These are phyloP conservation scores for Salvia rosmarinus DNA, from an alignment of 257 asterid species.

Conservation along the genomic window DNA sequence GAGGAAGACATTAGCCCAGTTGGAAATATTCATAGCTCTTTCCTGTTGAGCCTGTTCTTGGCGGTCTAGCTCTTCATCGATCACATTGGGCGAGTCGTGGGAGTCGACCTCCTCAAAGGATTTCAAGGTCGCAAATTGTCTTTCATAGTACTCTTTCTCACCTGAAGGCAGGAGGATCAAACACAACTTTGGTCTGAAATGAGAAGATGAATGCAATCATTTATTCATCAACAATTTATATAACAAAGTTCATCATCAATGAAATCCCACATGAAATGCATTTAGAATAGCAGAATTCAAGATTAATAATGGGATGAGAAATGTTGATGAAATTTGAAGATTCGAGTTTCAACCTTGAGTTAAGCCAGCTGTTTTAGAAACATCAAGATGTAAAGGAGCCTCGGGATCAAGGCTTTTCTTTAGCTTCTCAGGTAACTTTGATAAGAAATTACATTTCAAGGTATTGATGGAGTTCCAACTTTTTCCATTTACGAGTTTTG, in stretches of 20 bases:
- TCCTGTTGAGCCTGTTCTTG: conserved; percentile 59
- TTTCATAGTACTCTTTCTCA: conserved; percentile 72
- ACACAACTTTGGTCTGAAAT: neutral
- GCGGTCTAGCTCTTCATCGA: conserved; percentile 53
- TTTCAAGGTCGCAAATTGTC: conserved; percentile 64
- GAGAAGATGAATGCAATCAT: neutral
- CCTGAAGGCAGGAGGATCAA: conserved; percentile 35
- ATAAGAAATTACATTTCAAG: conserved; percentile 59
- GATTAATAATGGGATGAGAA: too few relatives aligned
- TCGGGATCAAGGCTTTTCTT: conserved; percentile 60
- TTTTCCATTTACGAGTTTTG: conserved; percentile 5
- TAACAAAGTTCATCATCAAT: neutral
- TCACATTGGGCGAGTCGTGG: conserved; percentile 39
- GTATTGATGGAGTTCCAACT: conserved; percentile 36
- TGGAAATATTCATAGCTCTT: conserved; percentile 69
- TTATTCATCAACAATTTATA: neutral
- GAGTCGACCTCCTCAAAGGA: conserved; percentile 77
- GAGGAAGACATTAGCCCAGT: conserved; percentile 67
- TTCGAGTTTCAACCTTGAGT: conserved; percentile 44
- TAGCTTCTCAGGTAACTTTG: conserved; percentile 67
- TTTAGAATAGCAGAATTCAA: too few relatives aligned
- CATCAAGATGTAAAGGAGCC: conserved; percentile 46
- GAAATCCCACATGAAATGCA: neutral
- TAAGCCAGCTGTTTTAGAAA: conserved; percentile 47
- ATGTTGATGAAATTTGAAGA: neutral